Evolutionary conservation across 192 early-diverging fungal species (phyloP), one percentile per base, ranked within the genome.

Genomic region (Linnemannia exigua): DNA sequence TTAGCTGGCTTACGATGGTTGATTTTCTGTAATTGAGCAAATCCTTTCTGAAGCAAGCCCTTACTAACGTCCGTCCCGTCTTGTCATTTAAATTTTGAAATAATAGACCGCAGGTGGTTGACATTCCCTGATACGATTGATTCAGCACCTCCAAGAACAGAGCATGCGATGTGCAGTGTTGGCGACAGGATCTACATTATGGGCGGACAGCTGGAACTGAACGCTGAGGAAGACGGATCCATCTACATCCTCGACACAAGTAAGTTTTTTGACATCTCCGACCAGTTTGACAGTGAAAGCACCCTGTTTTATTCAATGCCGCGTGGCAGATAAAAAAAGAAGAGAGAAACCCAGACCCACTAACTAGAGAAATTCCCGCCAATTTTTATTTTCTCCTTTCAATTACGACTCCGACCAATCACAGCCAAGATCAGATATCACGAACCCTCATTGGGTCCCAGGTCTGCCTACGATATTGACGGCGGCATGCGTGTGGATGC

Each of bases 121-220:
- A 93, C 88, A 70, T 92, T 92, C 79, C 89, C 88, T 54, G 90
- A 91, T 54, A 92, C 91, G 78, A 86, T 89, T 12, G 85, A 88
- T 9, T 82, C 92, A 11, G 89, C 92, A 25, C 79, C 82, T 12
- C 88, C 92, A 3, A 82, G 92, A 46, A 81, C 80, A 72, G 87
- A 87, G 33, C 87, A 87, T 68, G 82, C 90, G 1, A 77, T 93
- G 85, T 87, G 90, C 36, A 75, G 77, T 50, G 67, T 87, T n/a
- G 77, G 87, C 4, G 87, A 90, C 51, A 90, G 87, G 77, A 74
- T 93, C 15, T 90, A 81, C 70, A 89, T 93, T 38, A n/a, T 93
- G 14, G 92, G 92, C 80, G 92, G 92, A 73, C 88, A 91, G 76
- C 70, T 86, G 74, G 78, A 86, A 61, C 83, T 47, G 69, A 76